Conservation (phyloP, 257 asterid genomes). For the Linaria vulgaris region DNA sequence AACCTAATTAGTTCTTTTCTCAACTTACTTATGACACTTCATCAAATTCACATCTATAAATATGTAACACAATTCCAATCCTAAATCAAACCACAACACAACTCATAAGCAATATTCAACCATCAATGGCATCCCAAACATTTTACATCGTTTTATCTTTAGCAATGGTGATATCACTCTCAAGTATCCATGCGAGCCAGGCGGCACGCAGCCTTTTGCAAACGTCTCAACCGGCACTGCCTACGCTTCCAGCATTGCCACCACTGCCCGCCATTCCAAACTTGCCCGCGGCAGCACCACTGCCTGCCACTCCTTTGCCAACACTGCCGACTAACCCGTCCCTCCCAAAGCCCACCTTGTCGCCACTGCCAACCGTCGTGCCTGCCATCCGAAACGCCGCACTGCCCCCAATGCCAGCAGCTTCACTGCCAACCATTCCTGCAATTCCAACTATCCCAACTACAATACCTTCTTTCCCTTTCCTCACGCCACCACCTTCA, state of each 20-base stretch:
- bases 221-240: constrained; percentile 21
- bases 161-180: constrained; percentile 15
- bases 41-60: constrained; percentile 20
- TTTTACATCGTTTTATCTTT: neutral
- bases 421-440: too few species aligned
- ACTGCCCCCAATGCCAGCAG: constrained; percentile 29
- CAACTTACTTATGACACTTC: constrained; percentile 11
- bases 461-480: constrained; percentile 32
- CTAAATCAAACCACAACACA: neutral
- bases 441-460: neutral
- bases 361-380: constrained; percentile 23
- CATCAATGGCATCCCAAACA: constrained; percentile 19
- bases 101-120: neutral
- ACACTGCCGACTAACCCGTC: constrained; percentile 19
- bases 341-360: constrained; percentile 22
- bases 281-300: constrained; percentile 11
- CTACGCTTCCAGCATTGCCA: constrained; percentile 25
- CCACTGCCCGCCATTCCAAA: constrained; percentile 21
- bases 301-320: constrained; percentile 26
- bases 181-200: constrained; percentile 7
- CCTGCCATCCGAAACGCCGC: constrained; percentile 28
- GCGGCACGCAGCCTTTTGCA: constrained; percentile 28
- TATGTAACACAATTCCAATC: neutral
- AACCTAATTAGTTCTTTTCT: constrained; percentile 12
- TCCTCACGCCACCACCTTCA: constrained; percentile 34